Evolutionary conservation across 345 rosid species (phyloP), one percentile per base, ranked within the genome.

Genomic region (Arabidopsis suecica): DNA sequence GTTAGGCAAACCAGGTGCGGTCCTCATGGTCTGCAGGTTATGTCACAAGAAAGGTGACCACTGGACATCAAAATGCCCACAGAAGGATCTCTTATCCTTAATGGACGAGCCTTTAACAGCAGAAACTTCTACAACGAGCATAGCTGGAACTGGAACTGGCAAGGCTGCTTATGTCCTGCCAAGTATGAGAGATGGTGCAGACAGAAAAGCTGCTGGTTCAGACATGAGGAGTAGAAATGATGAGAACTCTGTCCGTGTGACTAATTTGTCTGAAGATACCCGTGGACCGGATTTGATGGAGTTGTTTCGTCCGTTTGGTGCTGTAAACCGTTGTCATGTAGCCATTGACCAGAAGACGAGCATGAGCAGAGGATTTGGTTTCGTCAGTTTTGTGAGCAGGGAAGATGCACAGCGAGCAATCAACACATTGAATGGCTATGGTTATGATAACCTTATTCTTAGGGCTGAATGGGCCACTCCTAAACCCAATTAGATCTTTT

Each of bases 21-120:
- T 84, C 55, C 89, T 87, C 67, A 86, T 84, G 89, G 82, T 86
- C 23, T 87, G 89, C 69, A 81, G 86, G 79, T 81, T 86, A 61
- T 86, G 88, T 30, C 85, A 87, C 48, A 82, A 81, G 82, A 83
- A 83, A 74, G 96, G 91, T 61, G 93, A 86, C 44, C 93, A 87
- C 77, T 88, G 89, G 93, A 87, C 93, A 3, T 74, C 89, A 1
- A 78, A 75, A 57, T 87, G 93, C 66, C 94, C 89, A 0, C 84
- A 83, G 78, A 86, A 86, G 83, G 86, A 89, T 78, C 89, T 84
- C 38, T 82, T 83, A 40, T 87, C 84, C 61, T 58, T 65, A 57
- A 82, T 79, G 42, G 89, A 87, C 32, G 80, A 83, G 62, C 88
- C 87, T 3, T 22, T 75, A 3, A 47, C 78, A 18, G 23, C 82